Conservation (phyloP, 768 basidiomycete genomes). For the Chalciporus piperatus region DNA sequence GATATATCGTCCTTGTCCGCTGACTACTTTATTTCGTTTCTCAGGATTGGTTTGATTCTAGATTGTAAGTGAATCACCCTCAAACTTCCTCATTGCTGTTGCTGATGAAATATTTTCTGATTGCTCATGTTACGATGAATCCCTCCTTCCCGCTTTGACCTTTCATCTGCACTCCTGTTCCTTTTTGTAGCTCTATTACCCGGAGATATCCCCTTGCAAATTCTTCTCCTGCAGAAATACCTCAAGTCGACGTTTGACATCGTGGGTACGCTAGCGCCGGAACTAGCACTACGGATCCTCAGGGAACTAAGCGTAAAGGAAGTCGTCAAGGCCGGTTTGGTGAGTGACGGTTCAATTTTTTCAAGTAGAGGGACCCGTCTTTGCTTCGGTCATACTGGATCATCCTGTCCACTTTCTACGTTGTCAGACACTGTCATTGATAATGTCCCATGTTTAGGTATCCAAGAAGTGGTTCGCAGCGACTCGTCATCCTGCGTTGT, state of each 20-base stretch:
- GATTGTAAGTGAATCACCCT: conserved; percentile 19
- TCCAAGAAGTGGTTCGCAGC: conserved; percentile 41
- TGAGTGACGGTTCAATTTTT: conserved; percentile 16
- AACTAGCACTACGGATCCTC: conserved; percentile 63
- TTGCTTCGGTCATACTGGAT: background rate
- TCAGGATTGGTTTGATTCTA: conserved; percentile 30
- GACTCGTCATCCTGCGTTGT: conserved; percentile 63
- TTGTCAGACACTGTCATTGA: background rate
- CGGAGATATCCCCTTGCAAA: conserved; percentile 82
- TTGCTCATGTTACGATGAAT: background rate
- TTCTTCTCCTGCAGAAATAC: conserved; percentile 82
- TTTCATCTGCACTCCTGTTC: conserved; percentile 8
- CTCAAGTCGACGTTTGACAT: conserved; percentile 80
- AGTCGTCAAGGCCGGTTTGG: conserved; percentile 48
- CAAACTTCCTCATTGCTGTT: background rate
- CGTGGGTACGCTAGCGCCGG: conserved; percentile 65
- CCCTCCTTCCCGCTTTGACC: background rate
- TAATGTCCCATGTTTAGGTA: conserved; percentile 25
- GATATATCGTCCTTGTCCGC: background rate
- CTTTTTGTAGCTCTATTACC: conserved; percentile 62
- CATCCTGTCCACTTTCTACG: too few relatives aligned
- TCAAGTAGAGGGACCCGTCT: background rate
- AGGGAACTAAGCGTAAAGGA: conserved; percentile 57
- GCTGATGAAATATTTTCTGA: conserved; percentile 5
- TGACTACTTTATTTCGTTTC: background rate